Conservation (phyloP, 768 basidiomycete species). For the Multifurca ochricompacta region DNA sequence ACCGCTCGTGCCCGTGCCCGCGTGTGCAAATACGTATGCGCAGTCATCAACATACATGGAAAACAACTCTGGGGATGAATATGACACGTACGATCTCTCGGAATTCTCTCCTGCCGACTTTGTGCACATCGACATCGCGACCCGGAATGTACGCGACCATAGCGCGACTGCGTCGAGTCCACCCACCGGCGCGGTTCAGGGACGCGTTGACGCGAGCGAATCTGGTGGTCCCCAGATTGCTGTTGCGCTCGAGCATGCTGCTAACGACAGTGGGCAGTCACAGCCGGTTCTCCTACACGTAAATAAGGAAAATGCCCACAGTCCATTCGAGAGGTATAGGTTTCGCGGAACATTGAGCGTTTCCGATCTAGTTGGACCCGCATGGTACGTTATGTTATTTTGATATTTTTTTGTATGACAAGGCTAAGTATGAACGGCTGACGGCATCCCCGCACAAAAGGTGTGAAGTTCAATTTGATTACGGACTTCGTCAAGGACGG, state of each 20-base stretch:
- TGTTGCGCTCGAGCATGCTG: conserved; percentile 7
- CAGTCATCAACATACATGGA: conserved; percentile 3
- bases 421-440: background rate
- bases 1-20: background rate
- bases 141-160: background rate
- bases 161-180: background rate
- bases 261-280: conserved; percentile 5
- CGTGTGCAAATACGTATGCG: background rate
- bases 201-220: background rate
- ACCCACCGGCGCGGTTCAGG: background rate
- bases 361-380: conserved; percentile 19
- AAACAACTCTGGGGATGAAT: conserved; percentile 12
- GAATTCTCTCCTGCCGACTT: conserved; percentile 19
- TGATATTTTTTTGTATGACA: background rate
- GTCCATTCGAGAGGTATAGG: conserved; percentile 15
- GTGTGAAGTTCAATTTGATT: conserved; percentile 79
- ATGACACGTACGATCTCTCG: conserved; percentile 21
- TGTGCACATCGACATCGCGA: conserved; percentile 4
- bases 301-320: background rate
- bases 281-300: background rate
- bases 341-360: conserved; percentile 11
- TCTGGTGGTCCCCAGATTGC: conserved; percentile 18
- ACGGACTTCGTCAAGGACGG: conserved; percentile 56
- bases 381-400: conserved; percentile 12
- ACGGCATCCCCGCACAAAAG: conserved; percentile 30